Conservation (phyloP, 2,329 filamentous ascomycete species). For the Arthroderma uncinatum region DNA sequence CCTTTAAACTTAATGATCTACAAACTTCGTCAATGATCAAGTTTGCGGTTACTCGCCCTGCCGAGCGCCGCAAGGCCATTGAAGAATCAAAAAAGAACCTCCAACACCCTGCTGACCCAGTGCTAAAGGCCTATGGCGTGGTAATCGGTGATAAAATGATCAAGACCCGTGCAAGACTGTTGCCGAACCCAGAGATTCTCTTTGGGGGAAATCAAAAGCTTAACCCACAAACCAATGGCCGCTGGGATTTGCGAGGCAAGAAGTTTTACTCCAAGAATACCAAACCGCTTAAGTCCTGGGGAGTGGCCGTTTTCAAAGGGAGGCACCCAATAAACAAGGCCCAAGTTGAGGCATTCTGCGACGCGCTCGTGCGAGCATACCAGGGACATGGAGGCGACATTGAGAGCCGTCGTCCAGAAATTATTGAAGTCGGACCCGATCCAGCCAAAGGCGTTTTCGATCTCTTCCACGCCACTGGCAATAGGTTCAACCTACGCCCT, state of each 20-base stretch:
- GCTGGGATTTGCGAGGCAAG: constrained; percentile 79
- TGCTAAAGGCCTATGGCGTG: constrained; percentile 63
- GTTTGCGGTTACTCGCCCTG: constrained; percentile 71
- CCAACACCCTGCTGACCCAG: constrained; percentile 56
- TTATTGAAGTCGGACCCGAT: constrained; percentile 34
- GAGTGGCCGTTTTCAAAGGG: constrained; percentile 55
- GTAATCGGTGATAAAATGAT: constrained; percentile 55
- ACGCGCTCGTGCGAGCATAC: constrained; percentile 52
- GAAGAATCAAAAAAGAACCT: constrained; percentile 55
- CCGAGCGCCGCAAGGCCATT: constrained; percentile 57
- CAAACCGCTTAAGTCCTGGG: constrained; percentile 59
- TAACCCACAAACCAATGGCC: constrained; percentile 56
- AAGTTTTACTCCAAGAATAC: constrained; percentile 60
- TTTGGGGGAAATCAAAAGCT: constrained; percentile 47
- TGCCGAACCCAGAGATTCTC: constrained; percentile 59
- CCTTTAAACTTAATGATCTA: constrained; percentile 46
- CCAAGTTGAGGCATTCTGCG: constrained; percentile 43
- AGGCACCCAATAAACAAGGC: constrained; percentile 36
- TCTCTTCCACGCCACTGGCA: constrained; percentile 46
- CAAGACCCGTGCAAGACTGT: constrained; percentile 56
- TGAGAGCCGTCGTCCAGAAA: constrained; percentile 35
- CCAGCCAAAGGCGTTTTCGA: constrained; percentile 45
- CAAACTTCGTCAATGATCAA: constrained; percentile 85
- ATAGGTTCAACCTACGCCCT: constrained; percentile 46
- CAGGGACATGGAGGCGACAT: constrained; percentile 51